phyloP scores from a whole-genome alignment of 345 rosid species.

The Lenwebbia sp. region DNA sequence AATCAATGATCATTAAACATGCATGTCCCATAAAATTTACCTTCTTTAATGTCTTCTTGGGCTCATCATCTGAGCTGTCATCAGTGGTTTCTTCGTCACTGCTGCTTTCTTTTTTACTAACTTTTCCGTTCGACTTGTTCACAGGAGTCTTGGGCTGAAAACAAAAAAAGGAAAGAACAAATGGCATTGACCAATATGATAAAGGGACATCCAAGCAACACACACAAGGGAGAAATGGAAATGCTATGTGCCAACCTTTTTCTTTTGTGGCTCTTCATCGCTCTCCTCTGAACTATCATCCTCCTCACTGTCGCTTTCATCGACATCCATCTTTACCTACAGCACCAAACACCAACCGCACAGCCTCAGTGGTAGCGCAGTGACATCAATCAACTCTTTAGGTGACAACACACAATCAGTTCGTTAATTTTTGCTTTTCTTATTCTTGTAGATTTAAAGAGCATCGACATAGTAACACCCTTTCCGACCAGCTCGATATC shows the following conservation, averaged over 20 bases:
- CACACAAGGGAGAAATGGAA: background rate
- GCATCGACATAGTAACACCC: no score
- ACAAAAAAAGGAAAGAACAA: background rate
- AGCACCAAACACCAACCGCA: background rate
- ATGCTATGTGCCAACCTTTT: slow-evolving; percentile 20
- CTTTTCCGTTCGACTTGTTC: slow-evolving; percentile 9
- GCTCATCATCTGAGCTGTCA: slow-evolving; percentile 12
- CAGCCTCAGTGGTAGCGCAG: background rate
- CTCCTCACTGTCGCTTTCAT: slow-evolving; percentile 30
- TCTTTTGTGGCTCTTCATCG: slow-evolving; percentile 35
- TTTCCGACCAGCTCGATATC: no score
- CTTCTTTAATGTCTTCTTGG: slow-evolving; percentile 29
- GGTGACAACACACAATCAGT: no score
- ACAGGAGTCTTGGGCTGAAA: slow-evolving; percentile 12
- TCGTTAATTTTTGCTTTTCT: background rate
- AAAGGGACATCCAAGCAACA: background rate
- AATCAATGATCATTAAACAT: background rate
- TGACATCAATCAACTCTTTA: background rate
- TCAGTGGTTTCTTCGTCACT: slow-evolving; percentile 28
- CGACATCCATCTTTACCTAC: slow-evolving; percentile 16
- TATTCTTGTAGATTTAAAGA: background rate
- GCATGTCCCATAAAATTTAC: background rate
- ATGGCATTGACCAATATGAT: background rate
- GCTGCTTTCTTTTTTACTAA: slow-evolving; percentile 33
- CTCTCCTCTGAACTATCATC: slow-evolving; percentile 29